A percentile compares a stretch with the other conserved stretches of the same genome.
Evolutionary conservation across 371 early-diverging fungal species (phyloP).

Genomic region (Mucor circinelloides): DNA sequence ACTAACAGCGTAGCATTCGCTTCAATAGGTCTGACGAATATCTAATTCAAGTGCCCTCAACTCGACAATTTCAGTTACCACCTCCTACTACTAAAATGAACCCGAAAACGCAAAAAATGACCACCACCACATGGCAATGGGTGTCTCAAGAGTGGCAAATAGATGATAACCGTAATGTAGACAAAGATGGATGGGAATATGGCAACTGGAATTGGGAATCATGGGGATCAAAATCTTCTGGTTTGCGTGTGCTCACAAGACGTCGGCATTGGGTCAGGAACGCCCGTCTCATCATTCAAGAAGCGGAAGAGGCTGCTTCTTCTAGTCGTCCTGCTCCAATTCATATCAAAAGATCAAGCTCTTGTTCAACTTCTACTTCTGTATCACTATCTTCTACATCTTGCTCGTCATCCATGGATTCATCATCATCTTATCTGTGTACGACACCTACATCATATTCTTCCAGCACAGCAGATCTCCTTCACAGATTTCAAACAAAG

Average conservation of each 20-base stretch:
- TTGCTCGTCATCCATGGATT: slow-evolving; percentile 1
- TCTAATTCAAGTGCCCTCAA: slow-evolving; percentile 19
- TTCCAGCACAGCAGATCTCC: neutral
- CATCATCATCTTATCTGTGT: neutral
- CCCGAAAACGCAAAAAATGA: neutral
- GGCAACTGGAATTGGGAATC: slow-evolving; percentile 24
- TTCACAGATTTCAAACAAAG: neutral
- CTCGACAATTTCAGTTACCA: slow-evolving; percentile 19
- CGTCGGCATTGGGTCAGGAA: slow-evolving; percentile 27
- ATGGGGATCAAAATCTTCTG: slow-evolving; percentile 11
- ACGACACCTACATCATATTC: neutral
- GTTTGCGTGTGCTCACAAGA: slow-evolving; percentile 22
- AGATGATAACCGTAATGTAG: slow-evolving; percentile 16
- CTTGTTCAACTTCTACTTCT: neutral
- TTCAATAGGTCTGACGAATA: slow-evolving; percentile 28
- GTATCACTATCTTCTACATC: slow-evolving; percentile 4
- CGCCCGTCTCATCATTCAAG: slow-evolving; percentile 15
- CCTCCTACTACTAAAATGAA: slow-evolving; percentile 10
- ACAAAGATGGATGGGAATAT: slow-evolving; percentile 30
- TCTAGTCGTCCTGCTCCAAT: neutral
- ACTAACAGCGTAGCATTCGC: neutral
- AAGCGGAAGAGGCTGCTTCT: neutral
- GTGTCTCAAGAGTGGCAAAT: slow-evolving; percentile 22
- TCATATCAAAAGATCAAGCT: slow-evolving; percentile 4
- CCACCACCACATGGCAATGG: slow-evolving; percentile 25